Percentiles rank a stretch among this genome's conserved stretches.
phyloP scores from a whole-genome alignment of 805 yeast species.

The Wickerhamomyces sydowiorum region DNA sequence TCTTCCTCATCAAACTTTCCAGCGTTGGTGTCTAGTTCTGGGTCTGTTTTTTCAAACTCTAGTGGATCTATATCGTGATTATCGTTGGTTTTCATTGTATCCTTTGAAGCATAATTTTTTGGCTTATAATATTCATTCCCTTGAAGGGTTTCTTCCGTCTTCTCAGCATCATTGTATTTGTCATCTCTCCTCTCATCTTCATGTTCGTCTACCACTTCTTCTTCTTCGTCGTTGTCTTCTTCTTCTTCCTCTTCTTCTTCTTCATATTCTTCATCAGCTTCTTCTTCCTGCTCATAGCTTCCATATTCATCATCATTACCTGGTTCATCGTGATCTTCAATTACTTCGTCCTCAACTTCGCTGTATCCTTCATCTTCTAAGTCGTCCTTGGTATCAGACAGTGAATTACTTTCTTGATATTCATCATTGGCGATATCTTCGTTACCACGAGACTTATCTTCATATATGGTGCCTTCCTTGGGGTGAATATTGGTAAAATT shows the following conservation, averaged over 20 bases:
- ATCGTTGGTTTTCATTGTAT: not conserved
- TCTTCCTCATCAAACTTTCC: not conserved
- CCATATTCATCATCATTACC: not conserved
- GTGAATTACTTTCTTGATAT: not conserved
- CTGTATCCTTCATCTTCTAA: conserved; percentile 22
- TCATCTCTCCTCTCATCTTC: not conserved
- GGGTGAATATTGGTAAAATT: not conserved
- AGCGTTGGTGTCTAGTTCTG: not conserved
- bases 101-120: not conserved
- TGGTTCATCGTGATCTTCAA: not conserved
- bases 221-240: not conserved
- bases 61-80: not conserved
- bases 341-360: not conserved
- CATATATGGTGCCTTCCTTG: not conserved
- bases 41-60: not conserved
- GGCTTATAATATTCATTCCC: not conserved
- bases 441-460: conserved; percentile 3
- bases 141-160: not conserved
- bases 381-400: not conserved
- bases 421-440: conserved; percentile 8
- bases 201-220: not conserved
- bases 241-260: not conserved
- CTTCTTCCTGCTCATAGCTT: not conserved
- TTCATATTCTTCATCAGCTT: not conserved
- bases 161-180: not conserved